phyloP scores from a whole-genome alignment of 306 rosid genomes.

The Trichosanthes truncata region DNA sequence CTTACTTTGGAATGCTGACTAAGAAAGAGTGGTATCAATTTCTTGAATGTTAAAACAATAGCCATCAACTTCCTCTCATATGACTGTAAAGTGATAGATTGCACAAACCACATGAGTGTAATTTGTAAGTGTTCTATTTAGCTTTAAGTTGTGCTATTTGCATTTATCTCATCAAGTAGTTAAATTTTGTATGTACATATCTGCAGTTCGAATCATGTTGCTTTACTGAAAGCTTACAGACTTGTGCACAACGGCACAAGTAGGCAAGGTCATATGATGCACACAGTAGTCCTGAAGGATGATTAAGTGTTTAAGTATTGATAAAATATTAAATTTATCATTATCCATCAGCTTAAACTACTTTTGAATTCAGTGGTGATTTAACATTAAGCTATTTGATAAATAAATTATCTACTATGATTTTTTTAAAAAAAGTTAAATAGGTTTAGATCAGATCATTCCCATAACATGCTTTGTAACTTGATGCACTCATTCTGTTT shows the following conservation, averaged over 20 bases:
- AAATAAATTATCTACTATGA: neutral
- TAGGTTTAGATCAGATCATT: constrained; percentile 8
- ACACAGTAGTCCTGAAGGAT: neutral
- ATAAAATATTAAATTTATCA: neutral
- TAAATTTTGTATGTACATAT: neutral
- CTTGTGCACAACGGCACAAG: neutral
- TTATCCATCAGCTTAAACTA: neutral
- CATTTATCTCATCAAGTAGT: neutral
- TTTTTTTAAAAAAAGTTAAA: neutral
- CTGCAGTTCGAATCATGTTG: neutral
- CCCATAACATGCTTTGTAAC: neutral
- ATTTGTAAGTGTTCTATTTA: neutral
- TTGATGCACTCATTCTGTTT: neutral
- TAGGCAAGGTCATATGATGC: neutral
- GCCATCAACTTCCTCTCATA: neutral
- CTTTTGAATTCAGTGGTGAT: neutral
- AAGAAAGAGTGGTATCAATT: neutral
- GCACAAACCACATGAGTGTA: neutral
- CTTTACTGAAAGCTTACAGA: neutral
- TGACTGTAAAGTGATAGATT: neutral
- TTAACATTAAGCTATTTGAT: neutral
- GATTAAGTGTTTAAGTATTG: neutral
- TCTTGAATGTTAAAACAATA: neutral
- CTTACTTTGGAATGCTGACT: neutral
- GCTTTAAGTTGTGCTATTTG: neutral